phyloP scores from a whole-genome alignment of 495 filamentous ascomycete genomes.

The Ascodesmis nigricans region DNA sequence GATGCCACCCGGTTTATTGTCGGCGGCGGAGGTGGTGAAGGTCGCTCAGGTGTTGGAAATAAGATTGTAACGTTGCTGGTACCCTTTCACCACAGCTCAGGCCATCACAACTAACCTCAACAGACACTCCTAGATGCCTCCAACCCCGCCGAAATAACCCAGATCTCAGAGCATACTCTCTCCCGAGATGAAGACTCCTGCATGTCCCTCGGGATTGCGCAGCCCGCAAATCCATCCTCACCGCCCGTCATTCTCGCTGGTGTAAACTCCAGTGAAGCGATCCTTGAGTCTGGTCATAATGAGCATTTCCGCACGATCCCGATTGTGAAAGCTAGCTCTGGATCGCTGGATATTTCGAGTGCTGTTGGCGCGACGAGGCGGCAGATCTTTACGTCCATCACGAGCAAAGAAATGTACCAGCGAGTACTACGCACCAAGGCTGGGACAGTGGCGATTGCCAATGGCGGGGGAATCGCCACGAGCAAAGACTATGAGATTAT shows the following conservation, averaged over 20 bases:
- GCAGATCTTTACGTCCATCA: conserved; percentile 10
- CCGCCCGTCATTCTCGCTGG: conserved; percentile 35
- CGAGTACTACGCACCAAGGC: conserved; percentile 38
- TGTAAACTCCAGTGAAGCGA: conserved; percentile 57
- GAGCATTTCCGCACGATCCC: conserved; percentile 66
- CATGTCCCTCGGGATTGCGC: conserved; percentile 49
- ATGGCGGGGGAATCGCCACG: conserved; percentile 21
- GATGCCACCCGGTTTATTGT: conserved; percentile 55
- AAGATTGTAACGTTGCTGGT: conserved; percentile 43
- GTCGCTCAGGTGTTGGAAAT: conserved; percentile 68
- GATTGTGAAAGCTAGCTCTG: conserved; percentile 8
- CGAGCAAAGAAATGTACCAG: conserved; percentile 17
- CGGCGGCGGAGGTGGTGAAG: conserved; percentile 77
- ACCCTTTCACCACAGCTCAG: neutral
- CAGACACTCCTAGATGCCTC: conserved; percentile 20
- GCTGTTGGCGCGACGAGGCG: conserved; percentile 9
- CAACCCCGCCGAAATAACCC: conserved; percentile 8
- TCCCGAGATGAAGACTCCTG: conserved; percentile 81
- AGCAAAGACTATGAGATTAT: conserved; percentile 44
- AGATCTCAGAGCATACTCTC: conserved; percentile 38
- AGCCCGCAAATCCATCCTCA: neutral
- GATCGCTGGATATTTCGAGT: conserved; percentile 6
- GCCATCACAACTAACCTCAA: conserved; percentile 4
- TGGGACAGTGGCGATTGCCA: conserved; percentile 25
- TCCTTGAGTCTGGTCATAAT: conserved; percentile 57